Evolutionary conservation across 2,329 filamentous ascomycete species (phyloP).

Genomic region (Stagonosporopsis cucurbitacearum): DNA sequence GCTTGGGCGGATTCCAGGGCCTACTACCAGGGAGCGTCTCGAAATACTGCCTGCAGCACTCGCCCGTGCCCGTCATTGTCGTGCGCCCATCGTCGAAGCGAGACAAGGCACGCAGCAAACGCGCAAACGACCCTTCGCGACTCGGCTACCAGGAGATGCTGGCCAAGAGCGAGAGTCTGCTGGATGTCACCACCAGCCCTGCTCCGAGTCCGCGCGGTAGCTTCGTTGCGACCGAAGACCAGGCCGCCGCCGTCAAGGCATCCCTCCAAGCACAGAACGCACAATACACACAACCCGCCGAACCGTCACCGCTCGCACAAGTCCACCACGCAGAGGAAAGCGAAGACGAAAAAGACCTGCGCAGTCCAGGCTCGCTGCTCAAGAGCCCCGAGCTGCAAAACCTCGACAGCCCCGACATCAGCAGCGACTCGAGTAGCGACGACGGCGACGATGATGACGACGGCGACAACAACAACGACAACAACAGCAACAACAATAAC

Average conservation of each 20-base stretch:
- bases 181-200: constrained; percentile 51
- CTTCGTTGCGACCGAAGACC: constrained; percentile 49
- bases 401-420: constrained; percentile 49
- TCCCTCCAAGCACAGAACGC: constrained; percentile 44
- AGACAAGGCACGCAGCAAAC: constrained; percentile 87
- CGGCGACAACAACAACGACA: constrained; percentile 41
- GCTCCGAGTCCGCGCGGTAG: constrained; percentile 52
- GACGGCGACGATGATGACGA: too few relatives aligned
- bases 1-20: constrained; percentile 83
- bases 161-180: constrained; percentile 66
- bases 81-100: constrained; percentile 87
- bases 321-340: constrained; percentile 32
- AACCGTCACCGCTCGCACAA: constrained; percentile 42
- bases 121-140: constrained; percentile 75
- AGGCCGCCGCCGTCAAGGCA: constrained; percentile 22
- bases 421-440: constrained; percentile 44
- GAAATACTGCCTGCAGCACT: constrained; percentile 94
- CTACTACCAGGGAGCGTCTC: constrained; percentile 88
- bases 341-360: constrained; percentile 37
- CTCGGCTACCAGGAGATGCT: constrained; percentile 81
- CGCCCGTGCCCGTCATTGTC: constrained; percentile 89
- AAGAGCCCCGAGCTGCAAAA: constrained; percentile 50
- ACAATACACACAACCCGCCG: constrained; percentile 55
- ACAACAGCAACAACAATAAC: constrained; percentile 42
- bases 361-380: constrained; percentile 46